Evolutionary conservation across 2,329 filamentous ascomycete species (phyloP).

Genomic region (Penicillium sp.): DNA sequence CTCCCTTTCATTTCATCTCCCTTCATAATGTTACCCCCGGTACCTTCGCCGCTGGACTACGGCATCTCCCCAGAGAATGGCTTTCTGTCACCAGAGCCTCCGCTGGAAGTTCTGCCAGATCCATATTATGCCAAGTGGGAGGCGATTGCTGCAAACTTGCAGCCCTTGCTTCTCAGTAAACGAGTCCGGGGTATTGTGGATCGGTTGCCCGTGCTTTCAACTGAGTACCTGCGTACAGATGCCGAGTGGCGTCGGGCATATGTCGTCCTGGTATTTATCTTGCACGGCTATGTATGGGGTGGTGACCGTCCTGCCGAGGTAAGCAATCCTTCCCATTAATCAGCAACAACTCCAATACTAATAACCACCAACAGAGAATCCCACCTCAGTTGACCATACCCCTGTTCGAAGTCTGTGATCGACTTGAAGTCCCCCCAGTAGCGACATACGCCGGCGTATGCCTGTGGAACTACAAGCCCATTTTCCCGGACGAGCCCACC

Average conservation of each 20-base stretch:
- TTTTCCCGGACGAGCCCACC: slow-evolving; percentile 79
- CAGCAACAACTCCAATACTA: not conserved
- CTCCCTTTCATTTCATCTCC: not conserved
- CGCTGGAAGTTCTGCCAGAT: slow-evolving; percentile 78
- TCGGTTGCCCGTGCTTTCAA: slow-evolving; percentile 78
- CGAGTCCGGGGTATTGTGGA: slow-evolving; percentile 79
- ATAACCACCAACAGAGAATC: slow-evolving; percentile 52
- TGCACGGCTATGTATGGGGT: slow-evolving; percentile 89
- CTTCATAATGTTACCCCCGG: slow-evolving; percentile 45
- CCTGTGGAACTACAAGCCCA: slow-evolving; percentile 94
- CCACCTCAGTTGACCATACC: slow-evolving; percentile 83
- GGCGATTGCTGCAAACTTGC: slow-evolving; percentile 78
- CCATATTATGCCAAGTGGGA: slow-evolving; percentile 97
- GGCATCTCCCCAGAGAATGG: slow-evolving; percentile 67
- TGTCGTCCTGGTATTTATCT: slow-evolving; percentile 72
- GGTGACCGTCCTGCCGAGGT: slow-evolving; percentile 74
- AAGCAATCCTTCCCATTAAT: slow-evolving; percentile 8
- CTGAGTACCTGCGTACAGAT: slow-evolving; percentile 75
- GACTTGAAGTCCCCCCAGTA: slow-evolving; percentile 84
- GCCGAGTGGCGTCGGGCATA: slow-evolving; percentile 92
- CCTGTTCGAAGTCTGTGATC: slow-evolving; percentile 72
- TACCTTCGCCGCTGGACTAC: slow-evolving; percentile 68
- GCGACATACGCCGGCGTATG: slow-evolving; percentile 91
- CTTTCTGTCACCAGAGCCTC: slow-evolving; percentile 81
- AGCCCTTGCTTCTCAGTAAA: slow-evolving; percentile 81